Conservation (phyloP, 2,329 filamentous ascomycete species). For the Botrytis porri region DNA sequence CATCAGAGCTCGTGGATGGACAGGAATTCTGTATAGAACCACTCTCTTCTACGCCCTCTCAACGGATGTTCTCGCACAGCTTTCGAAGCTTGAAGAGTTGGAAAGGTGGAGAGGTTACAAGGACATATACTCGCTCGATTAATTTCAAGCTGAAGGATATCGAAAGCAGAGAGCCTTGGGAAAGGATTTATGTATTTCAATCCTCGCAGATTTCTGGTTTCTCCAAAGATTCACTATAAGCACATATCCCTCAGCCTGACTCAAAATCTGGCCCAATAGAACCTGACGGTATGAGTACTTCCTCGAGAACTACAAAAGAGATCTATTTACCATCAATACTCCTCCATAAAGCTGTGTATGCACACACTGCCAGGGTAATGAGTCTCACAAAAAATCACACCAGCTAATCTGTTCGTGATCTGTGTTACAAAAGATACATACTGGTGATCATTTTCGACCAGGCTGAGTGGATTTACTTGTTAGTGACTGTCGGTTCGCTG, state of each 20-base stretch:
- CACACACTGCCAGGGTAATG: rapidly evolving
- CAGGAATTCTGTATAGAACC: not conserved
- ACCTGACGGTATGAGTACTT: not conserved
- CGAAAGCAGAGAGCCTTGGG: not conserved
- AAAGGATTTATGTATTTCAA: not conserved
- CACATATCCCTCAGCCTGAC: not conserved
- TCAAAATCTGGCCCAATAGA: not conserved
- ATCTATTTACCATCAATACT: not conserved
- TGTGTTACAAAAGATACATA: not conserved
- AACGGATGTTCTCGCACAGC: not conserved
- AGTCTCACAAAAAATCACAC: not conserved
- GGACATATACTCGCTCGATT: rapidly evolving
- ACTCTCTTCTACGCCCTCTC: not conserved
- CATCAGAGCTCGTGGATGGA: not conserved
- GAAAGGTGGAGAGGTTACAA: not conserved
- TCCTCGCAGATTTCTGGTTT: rapidly evolving
- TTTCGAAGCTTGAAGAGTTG: not conserved
- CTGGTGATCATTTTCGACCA: not conserved
- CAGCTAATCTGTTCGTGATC: not conserved
- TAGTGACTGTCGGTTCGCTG: not conserved
- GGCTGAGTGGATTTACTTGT: not conserved
- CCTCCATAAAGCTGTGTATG: not conserved
- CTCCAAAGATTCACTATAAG: not conserved
- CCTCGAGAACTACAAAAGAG: not conserved
- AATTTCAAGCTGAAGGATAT: not conserved